phyloP scores from a whole-genome alignment of 2,329 filamentous ascomycete genomes.

The Teratosphaeria zuluensis region DNA sequence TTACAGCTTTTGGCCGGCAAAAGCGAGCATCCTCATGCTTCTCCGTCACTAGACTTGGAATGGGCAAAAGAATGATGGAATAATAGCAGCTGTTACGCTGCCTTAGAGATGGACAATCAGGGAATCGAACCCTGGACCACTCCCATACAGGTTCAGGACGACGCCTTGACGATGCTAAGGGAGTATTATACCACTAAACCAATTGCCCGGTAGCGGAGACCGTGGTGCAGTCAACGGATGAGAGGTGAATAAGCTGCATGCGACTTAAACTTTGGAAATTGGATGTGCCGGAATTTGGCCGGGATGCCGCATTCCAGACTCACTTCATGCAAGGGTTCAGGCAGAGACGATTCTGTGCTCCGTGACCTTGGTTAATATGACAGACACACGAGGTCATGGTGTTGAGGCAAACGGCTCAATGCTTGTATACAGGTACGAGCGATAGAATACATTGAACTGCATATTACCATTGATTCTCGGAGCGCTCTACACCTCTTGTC shows the following conservation, averaged over 20 bases:
- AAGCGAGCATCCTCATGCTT: not conserved
- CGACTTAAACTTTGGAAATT: not conserved
- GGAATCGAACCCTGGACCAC: not conserved
- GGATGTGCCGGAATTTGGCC: not conserved
- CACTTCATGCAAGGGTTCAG: no score
- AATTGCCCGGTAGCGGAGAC: not conserved
- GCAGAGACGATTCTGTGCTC: no score
- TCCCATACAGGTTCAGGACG: not conserved
- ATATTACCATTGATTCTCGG: not conserved
- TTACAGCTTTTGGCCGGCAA: not conserved
- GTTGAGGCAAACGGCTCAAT: not conserved
- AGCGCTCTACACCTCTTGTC: not conserved
- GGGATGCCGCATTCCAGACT: not conserved
- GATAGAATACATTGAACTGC: not conserved
- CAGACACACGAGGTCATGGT: not conserved
- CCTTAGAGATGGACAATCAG: not conserved
- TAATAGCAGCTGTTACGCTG: no score
- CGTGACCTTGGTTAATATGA: not conserved
- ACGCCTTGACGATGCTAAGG: not conserved
- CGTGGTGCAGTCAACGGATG: not conserved
- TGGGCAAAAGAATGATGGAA: not conserved
- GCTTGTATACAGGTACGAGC: not conserved
- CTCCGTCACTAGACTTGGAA: not conserved
- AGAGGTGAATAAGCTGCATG: not conserved
- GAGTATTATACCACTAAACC: not conserved